Evolutionary conservation across 2,329 filamentous ascomycete species (phyloP).

Genomic region (Rutstroemia sp.): DNA sequence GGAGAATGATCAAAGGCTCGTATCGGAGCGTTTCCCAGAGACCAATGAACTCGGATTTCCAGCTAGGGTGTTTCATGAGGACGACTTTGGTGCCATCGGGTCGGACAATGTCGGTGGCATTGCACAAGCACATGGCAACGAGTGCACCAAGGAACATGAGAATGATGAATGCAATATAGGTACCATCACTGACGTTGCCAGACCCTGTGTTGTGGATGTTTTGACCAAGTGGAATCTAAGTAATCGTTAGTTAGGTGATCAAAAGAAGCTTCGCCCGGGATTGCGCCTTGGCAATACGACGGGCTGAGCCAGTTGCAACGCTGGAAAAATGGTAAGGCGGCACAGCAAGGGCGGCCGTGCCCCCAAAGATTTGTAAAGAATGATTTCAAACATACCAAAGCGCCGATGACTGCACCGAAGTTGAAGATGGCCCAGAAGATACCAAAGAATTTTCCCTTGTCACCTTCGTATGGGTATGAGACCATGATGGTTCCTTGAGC

Average conservation of each 20-base stretch:
- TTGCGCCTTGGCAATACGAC: no score
- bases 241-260: neutral
- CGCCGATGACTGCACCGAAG: conserved; percentile 79
- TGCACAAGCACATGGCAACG: conserved; percentile 61
- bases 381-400: conserved; percentile 38
- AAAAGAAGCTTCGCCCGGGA: no score
- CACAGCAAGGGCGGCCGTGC: neutral
- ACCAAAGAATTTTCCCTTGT: conserved; percentile 83
- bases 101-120: conserved; percentile 66
- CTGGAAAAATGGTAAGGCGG: no score
- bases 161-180: conserved; percentile 85
- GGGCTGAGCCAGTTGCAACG: neutral
- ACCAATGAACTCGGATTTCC: conserved; percentile 70
- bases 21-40: conserved; percentile 64
- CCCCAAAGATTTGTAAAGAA: neutral
- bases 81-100: conserved; percentile 74
- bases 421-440: conserved; percentile 97
- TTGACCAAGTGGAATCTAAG: conserved; percentile 62
- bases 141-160: conserved; percentile 67
- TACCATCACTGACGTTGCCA: conserved; percentile 60
- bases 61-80: conserved; percentile 84
- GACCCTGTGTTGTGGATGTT: conserved; percentile 53
- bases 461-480: conserved; percentile 73
- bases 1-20: conserved; percentile 65
- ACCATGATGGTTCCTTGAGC: conserved; percentile 85